Percentiles rank a stretch among this genome's conserved stretches.
These are phyloP conservation scores for Metschnikowia gruessii DNA, from an alignment of 805 yeast species.

Conservation along the genomic window DNA sequence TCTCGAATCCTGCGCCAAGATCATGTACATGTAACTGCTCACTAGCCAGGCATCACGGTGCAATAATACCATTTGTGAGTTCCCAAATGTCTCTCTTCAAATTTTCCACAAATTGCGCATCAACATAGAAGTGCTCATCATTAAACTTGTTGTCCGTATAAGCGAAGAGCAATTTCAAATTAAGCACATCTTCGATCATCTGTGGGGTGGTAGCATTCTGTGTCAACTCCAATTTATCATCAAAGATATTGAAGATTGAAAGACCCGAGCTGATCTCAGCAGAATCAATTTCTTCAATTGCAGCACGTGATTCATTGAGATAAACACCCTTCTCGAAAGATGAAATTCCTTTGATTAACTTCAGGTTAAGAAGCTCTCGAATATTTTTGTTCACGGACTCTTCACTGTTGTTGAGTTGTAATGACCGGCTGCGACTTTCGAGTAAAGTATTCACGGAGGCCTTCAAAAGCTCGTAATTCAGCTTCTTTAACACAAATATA, in stretches of 20 bases:
- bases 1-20: too few species aligned
- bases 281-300: slow-evolving; percentile 16
- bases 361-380: slow-evolving; percentile 22
- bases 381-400: slow-evolving; percentile 28
- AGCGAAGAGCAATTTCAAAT: slow-evolving; percentile 57
- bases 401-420: slow-evolving; percentile 25
- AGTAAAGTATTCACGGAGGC: slow-evolving; percentile 32
- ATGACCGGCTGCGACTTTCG: slow-evolving; percentile 33
- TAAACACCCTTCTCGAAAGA: slow-evolving; percentile 32
- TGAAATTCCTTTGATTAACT: slow-evolving; percentile 23
- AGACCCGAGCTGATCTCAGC: slow-evolving; percentile 31
- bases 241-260: slow-evolving; percentile 46
- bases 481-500: slow-evolving; percentile 49
- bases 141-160: slow-evolving; percentile 47
- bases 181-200: slow-evolving; percentile 58
- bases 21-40: too few species aligned
- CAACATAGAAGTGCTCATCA: slow-evolving; percentile 43
- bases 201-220: slow-evolving; percentile 41
- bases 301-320: slow-evolving; percentile 25
- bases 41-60: neutral
- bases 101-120: slow-evolving; percentile 50
- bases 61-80: slow-evolving; percentile 1
- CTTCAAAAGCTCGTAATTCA: slow-evolving; percentile 38
- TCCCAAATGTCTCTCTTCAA: slow-evolving; percentile 46
- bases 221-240: slow-evolving; percentile 52